Conservation (phyloP, 108 stramenopile genomes). For the Parmales sp. region DNA sequence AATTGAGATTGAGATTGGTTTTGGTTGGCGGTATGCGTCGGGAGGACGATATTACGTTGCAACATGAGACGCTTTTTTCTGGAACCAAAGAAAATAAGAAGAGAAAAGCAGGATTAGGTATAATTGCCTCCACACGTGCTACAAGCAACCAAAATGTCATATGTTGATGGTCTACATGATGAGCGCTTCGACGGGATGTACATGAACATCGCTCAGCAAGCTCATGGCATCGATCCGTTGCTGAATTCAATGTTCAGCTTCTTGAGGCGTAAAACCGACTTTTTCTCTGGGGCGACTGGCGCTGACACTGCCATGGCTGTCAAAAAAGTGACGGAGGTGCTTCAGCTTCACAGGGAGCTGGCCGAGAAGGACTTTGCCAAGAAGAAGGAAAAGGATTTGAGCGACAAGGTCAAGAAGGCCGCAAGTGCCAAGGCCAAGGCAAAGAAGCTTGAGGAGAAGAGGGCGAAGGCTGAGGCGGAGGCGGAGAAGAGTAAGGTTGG, state of each 20-base stretch:
- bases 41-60: too few species aligned
- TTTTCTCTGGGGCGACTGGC: slow-evolving; percentile 67
- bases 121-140: too few species aligned
- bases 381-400: slow-evolving; percentile 27
- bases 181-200: slow-evolving; percentile 95
- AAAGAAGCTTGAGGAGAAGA: slow-evolving; percentile 9
- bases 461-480: slow-evolving; percentile 2
- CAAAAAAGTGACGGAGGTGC: slow-evolving; percentile 62
- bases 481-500: slow-evolving; percentile 8
- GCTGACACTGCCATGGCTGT: slow-evolving; percentile 37
- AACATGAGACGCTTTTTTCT: too few species aligned
- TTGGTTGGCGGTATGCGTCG: too few species aligned
- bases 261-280: slow-evolving; percentile 91
- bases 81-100: too few species aligned
- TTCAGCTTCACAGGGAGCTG: slow-evolving; percentile 56
- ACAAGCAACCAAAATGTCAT: too few species aligned
- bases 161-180: too few species aligned
- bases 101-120: too few species aligned
- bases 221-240: slow-evolving; percentile 90
- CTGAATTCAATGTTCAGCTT: slow-evolving; percentile 94
- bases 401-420: slow-evolving; percentile 15
- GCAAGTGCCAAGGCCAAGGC: slow-evolving; percentile 9
- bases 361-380: slow-evolving; percentile 31
- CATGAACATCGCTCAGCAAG: slow-evolving; percentile 83
- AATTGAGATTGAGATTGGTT: too few species aligned